Evolutionary conservation across 305 asterid species (phyloP).

Genomic region (Plantago coronopus): DNA sequence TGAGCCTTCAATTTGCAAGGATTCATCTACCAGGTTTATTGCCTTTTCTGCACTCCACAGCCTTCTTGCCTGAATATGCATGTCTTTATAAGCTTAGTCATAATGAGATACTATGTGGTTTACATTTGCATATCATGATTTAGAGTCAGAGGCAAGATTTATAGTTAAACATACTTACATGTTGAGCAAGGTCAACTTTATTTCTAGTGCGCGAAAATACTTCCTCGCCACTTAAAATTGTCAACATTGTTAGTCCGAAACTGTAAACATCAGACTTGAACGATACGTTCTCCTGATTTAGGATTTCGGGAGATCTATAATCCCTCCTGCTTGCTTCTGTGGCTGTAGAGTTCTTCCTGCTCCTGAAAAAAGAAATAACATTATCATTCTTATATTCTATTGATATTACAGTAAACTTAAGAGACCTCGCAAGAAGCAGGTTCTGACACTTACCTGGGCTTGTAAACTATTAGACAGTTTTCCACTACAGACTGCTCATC

Average conservation of each 20-base stretch:
- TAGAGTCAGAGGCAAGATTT: neutral
- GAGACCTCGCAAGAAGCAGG: no score
- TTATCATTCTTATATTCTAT: no score
- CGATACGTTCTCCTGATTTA: conserved; percentile 7
- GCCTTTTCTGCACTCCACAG: conserved; percentile 21
- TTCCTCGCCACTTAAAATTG: conserved; percentile 26
- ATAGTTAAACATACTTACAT: conserved; percentile 21
- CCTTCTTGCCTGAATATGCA: conserved; percentile 21
- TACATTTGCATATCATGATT: neutral
- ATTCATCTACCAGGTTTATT: conserved; percentile 24
- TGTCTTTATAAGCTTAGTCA: no score
- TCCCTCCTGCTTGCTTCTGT: neutral
- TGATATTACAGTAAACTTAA: no score
- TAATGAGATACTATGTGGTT: no score
- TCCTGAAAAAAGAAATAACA: neutral
- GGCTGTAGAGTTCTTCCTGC: conserved; percentile 17
- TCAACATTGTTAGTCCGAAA: conserved; percentile 32
- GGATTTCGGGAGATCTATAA: conserved; percentile 31
- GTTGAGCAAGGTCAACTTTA: conserved; percentile 4
- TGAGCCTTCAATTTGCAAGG: neutral
- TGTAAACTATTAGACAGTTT: neutral
- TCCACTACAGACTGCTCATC: conserved; percentile 10
- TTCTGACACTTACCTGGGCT: conserved; percentile 26
- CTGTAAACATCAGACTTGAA: conserved; percentile 26
- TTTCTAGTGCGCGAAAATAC: neutral